phyloP scores from a whole-genome alignment of 2,329 filamentous ascomycete species.

The Claviceps sp. region DNA sequence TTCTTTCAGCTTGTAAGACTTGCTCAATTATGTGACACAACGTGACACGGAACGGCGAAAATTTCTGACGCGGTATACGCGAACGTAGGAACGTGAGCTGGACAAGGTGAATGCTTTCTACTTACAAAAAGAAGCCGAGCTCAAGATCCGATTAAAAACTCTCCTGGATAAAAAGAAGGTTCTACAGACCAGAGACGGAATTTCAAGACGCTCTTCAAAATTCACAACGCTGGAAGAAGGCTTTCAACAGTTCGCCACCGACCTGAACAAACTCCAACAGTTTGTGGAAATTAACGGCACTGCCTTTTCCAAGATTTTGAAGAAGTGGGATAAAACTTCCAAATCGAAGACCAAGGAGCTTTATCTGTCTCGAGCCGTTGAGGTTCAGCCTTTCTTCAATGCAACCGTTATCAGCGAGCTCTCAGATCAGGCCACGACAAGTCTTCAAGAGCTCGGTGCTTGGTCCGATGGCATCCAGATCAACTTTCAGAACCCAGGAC shows the following conservation, averaged over 20 bases:
- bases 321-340: conserved; percentile 99
- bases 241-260: conserved; percentile 92
- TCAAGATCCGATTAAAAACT: conserved; percentile 84
- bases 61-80: neutral
- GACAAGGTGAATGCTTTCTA: conserved; percentile 99
- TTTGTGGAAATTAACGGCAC: conserved; percentile 98
- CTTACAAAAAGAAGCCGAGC: conserved; percentile 95
- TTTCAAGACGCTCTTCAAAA: conserved; percentile 79
- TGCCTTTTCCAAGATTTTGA: conserved; percentile 95
- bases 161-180: conserved; percentile 91
- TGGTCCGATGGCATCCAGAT: conserved; percentile 96
- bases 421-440: conserved; percentile 94
- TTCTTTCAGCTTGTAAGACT: conserved; percentile 82
- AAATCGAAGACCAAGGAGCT: conserved; percentile 98
- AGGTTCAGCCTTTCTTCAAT: conserved; percentile 97
- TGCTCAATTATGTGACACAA: neutral
- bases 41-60: neutral
- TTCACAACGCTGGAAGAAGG: conserved; percentile 93
- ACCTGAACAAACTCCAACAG: conserved; percentile 94
- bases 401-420: conserved; percentile 91
- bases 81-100: conserved; percentile 73
- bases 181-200: conserved; percentile 65
- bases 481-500: conserved; percentile 55
- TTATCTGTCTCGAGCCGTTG: conserved; percentile 87
- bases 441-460: conserved; percentile 81